Evolutionary conservation across 495 filamentous ascomycete species (phyloP).

Genomic region (Sporormia fimetaria): DNA sequence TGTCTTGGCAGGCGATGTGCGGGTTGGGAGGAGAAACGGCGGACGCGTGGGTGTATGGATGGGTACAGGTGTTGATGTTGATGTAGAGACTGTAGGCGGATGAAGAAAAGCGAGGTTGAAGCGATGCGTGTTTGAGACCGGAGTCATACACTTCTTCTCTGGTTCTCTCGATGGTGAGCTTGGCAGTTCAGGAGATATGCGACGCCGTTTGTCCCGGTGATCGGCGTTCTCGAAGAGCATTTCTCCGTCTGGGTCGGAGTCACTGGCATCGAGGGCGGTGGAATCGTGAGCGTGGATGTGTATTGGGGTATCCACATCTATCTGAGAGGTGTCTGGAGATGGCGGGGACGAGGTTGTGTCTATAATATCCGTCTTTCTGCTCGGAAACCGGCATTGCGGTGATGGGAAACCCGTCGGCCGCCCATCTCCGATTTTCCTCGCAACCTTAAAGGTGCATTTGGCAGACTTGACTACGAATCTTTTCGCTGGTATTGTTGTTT

Average conservation of each 20-base stretch:
- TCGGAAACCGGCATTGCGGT: too few relatives aligned
- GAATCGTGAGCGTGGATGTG: background rate
- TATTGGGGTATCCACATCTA: background rate
- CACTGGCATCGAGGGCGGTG: too few relatives aligned
- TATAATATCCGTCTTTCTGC: conserved; percentile 19
- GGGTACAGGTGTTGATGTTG: conserved; percentile 1
- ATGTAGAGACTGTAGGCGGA: conserved; percentile 4
- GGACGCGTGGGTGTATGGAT: conserved; percentile 3
- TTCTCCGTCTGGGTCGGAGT: too few relatives aligned
- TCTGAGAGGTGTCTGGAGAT: conserved; percentile 1
- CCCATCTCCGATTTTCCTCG: too few relatives aligned
- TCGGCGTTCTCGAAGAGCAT: too few relatives aligned
- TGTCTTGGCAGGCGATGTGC: conserved; percentile 1
- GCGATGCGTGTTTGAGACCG: conserved; percentile 7
- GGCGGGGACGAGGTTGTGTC: too few relatives aligned
- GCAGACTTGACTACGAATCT: conserved; percentile 12
- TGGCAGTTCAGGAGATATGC: conserved; percentile 1
- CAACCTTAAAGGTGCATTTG: too few relatives aligned
- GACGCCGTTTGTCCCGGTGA: background rate
- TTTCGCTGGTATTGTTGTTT: conserved; percentile 3
- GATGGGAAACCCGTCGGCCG: too few relatives aligned
- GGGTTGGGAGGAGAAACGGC: conserved; percentile 17
- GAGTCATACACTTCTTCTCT: background rate
- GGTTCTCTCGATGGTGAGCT: background rate
- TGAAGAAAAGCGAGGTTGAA: conserved; percentile 6